These are phyloP conservation scores for Plasmodium vivax DNA, from an alignment of 169 alveolate genomes.

Conservation along the genomic window DNA sequence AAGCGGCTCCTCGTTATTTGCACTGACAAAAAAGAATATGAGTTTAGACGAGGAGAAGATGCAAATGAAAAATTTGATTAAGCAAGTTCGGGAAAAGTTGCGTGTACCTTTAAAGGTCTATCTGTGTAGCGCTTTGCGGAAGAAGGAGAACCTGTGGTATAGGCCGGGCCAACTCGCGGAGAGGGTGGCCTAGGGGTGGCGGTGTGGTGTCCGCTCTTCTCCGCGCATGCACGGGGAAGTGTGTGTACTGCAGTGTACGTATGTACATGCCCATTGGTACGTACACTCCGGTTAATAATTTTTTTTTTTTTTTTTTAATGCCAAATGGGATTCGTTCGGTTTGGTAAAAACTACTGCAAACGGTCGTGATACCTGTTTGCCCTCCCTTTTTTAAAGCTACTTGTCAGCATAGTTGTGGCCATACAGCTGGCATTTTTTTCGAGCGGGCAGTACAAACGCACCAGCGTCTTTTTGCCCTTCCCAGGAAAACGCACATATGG, in stretches of 20 bases:
- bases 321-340: not conserved
- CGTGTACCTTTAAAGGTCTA: slow-evolving; percentile 25
- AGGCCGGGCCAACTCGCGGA: slow-evolving; percentile 21
- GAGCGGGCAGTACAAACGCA: not conserved
- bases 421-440: not conserved
- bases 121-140: slow-evolving; percentile 22
- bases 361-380: not conserved
- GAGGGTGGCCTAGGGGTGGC: not conserved
- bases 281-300: not conserved
- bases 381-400: not conserved
- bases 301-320: not conserved
- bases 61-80: slow-evolving; percentile 26
- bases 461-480: not conserved
- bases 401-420: not conserved
- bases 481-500: not conserved
- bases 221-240: not conserved
- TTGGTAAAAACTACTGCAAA: not conserved
- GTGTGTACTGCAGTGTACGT: not conserved
- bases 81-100: slow-evolving; percentile 10
- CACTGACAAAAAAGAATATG: slow-evolving; percentile 33
- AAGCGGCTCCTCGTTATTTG: slow-evolving; percentile 63
- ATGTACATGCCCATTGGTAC: not conserved
- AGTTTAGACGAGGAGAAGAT: slow-evolving; percentile 4
- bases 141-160: slow-evolving; percentile 24
- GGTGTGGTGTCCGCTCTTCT: not conserved